Conservation (phyloP, 805 yeast species). For the Candida montana region DNA sequence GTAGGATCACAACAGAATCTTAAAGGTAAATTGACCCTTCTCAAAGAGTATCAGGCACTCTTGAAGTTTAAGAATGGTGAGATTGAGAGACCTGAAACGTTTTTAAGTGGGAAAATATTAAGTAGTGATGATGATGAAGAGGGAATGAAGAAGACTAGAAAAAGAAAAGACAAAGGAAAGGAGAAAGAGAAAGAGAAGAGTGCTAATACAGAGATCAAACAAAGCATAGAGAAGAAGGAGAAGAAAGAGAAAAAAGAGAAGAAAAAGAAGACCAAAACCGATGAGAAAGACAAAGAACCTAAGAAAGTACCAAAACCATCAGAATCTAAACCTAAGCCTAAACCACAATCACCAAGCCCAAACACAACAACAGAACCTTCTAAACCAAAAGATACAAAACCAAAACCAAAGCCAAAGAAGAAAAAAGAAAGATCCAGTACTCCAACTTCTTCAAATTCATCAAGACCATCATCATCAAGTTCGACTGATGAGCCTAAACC, state of each 20-base stretch:
- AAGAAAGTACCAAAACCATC: background rate
- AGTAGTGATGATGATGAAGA: background rate
- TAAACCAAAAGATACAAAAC: background rate
- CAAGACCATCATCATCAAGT: background rate
- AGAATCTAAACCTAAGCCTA: background rate
- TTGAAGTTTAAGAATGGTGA: constrained; percentile 19
- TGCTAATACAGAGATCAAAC: constrained; percentile 1
- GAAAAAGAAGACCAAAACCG: background rate
- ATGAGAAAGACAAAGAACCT: background rate
- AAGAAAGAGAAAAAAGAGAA: constrained; percentile 1
- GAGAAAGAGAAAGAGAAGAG: background rate
- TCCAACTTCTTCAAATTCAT: background rate
- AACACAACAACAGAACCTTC: no score
- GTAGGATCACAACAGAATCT: background rate
- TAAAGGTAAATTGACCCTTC: constrained; percentile 13
- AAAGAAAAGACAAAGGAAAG: background rate
- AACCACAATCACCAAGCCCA: no score
- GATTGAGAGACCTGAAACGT: constrained; percentile 14
- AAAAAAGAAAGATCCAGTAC: background rate
- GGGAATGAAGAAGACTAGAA: background rate
- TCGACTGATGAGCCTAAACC: background rate
- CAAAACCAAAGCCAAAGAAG: background rate
- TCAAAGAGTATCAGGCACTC: constrained; percentile 20
- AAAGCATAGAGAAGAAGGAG: background rate
- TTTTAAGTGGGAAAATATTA: background rate